Evolutionary conservation across 805 yeast species (phyloP), one percentile per base, ranked within the genome.

Genomic region (Torulaspora gathmanii): DNA sequence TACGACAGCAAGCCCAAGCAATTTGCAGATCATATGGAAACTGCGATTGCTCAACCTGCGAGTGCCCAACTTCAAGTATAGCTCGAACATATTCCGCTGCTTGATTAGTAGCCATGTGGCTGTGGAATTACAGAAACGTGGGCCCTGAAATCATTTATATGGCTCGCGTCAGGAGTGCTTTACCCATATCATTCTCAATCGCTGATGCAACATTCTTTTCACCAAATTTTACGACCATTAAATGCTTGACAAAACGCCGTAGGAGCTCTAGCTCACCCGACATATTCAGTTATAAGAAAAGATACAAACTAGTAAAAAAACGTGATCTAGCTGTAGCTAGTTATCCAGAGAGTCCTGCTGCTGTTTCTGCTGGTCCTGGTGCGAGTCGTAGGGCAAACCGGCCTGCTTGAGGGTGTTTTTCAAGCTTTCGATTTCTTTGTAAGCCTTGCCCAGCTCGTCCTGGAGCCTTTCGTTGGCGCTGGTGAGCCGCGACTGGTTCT

Each of bases 361-460:
- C 29, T 19, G 37, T 22, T 26, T 22, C 15, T 39, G 34, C 27
- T 28, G 31, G 26, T 31, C 37, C 15, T 26, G 23, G n/a, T 45
- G 42, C 16, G 13, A 27, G 12, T 44, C 44, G 25, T 41, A 34
- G 23, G 38, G 29, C 11, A 35, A 10, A 6, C 44, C 44, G n/a
- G 45, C 47, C 25, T 43, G 44, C 35, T 40, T 34, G 27, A 43
- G 37, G 17, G 31, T 35, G 63, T 42, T 45, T 40, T 89, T 86
- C 81, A 89, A 83, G 50, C 77, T 82, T 62, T 91, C 96, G 45
- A 86, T 82, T 62, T 90, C 97, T 55, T 95, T 77, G 73, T 91
- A 91, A 12, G 96, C 95, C 61, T 87, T 82, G 55, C 87, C 95
- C 57, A 91, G 76, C 69, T 90, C 97, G 44, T 75, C 77, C 69